phyloP scores from a whole-genome alignment of 306 rosid species.

The Dryas drummondii region DNA sequence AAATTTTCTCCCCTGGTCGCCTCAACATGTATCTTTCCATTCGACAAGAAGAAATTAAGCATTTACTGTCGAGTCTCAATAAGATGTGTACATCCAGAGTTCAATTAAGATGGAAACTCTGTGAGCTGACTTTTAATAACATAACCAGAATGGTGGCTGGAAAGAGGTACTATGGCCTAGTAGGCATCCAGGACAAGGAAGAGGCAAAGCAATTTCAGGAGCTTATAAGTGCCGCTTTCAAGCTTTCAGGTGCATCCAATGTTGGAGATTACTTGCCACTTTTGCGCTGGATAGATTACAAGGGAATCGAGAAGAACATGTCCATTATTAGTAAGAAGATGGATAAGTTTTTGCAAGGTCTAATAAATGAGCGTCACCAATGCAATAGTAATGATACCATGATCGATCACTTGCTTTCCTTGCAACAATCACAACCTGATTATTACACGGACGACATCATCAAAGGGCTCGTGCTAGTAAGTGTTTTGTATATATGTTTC shows the following conservation, averaged over 20 bases:
- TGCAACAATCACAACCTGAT: background rate
- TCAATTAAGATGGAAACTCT: background rate
- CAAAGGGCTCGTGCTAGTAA: background rate
- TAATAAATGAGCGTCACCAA: conserved; percentile 10
- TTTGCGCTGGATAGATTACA: too few species aligned
- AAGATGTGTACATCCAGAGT: too few species aligned
- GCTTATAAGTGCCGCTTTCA: too few species aligned
- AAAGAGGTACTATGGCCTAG: conserved; percentile 28
- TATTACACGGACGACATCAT: background rate
- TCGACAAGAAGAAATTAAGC: too few species aligned
- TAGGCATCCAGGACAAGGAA: background rate
- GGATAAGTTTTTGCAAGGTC: conserved; percentile 25
- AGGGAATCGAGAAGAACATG: too few species aligned
- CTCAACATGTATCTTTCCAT: too few species aligned
- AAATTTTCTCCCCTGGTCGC: too few species aligned
- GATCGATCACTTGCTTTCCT: conserved; percentile 13
- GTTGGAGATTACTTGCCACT: too few species aligned
- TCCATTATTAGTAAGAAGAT: too few species aligned
- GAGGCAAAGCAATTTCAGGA: conserved; percentile 38
- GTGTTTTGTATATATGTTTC: too few species aligned
- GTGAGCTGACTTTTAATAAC: conserved; percentile 47
- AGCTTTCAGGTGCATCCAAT: too few species aligned
- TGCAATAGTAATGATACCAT: background rate
- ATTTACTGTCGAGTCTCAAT: too few species aligned
- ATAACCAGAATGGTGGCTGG: conserved; percentile 63